Evolutionary conservation across 345 rosid species (phyloP).

Genomic region (Citrus trifoliata): DNA sequence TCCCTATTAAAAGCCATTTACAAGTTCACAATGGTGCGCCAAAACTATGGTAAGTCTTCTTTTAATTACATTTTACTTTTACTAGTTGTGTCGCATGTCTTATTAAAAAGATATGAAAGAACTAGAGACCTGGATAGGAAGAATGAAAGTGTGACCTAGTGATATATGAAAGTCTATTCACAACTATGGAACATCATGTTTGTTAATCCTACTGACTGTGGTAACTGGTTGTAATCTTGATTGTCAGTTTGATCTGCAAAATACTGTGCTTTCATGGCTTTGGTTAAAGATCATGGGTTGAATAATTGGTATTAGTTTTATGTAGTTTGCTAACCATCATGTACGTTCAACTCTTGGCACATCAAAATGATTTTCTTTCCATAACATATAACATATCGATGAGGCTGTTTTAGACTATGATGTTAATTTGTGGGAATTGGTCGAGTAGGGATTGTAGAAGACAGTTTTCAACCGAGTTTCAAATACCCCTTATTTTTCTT

Average conservation of each 20-base stretch:
- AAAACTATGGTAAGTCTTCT: slow-evolving; percentile 66
- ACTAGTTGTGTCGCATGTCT: neutral
- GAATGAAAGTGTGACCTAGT: neutral
- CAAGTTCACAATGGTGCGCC: slow-evolving; percentile 71
- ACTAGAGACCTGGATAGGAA: neutral
- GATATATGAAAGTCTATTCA: neutral
- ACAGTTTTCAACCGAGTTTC: neutral
- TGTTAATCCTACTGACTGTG: neutral
- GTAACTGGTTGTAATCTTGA: neutral
- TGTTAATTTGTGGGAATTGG: neutral
- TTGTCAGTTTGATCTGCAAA: neutral
- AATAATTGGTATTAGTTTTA: neutral
- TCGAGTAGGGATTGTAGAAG: neutral
- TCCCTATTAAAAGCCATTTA: slow-evolving; percentile 65
- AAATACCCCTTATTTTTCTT: neutral
- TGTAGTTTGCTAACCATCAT: neutral
- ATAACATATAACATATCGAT: neutral
- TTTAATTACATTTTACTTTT: neutral
- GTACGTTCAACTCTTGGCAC: neutral
- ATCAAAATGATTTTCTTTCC: neutral
- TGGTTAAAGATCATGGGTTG: neutral
- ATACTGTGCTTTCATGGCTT: neutral
- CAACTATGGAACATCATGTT: neutral
- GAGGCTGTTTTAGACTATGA: neutral
- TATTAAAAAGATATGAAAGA: neutral